Evolutionary conservation across 2,329 filamentous ascomycete genomes (phyloP).

Genomic region (Pestalotiopsis sp.): DNA sequence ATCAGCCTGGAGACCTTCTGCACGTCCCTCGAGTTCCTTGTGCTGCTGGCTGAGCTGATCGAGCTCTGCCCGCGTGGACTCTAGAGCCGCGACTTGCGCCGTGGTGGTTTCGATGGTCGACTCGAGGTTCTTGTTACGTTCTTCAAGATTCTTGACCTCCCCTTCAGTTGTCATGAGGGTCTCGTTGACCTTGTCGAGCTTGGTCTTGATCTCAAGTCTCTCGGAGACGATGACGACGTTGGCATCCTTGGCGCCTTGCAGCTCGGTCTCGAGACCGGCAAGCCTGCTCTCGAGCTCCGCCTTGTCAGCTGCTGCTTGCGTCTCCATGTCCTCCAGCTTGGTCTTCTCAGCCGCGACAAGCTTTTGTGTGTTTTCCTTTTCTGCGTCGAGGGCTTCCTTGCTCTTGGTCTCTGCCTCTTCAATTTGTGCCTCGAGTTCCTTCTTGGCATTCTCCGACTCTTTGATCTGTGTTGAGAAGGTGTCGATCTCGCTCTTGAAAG

Average conservation of each 20-base stretch:
- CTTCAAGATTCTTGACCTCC: conserved; percentile 22
- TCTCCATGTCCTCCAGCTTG: conserved; percentile 9
- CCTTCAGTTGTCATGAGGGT: conserved; percentile 6
- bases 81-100: conserved; percentile 25
- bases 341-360: conserved; percentile 19
- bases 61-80: conserved; percentile 25
- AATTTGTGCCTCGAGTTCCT: conserved; percentile 1
- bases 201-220: conserved; percentile 7
- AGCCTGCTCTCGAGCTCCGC: conserved; percentile 11
- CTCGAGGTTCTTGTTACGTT: conserved; percentile 25
- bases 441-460: conserved; percentile 22
- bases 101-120: conserved; percentile 22
- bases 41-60: conserved; percentile 29
- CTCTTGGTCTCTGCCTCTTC: conserved; percentile 19
- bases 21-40: conserved; percentile 26
- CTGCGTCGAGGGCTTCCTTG: conserved; percentile 18
- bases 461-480: conserved; percentile 29
- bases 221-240: conserved; percentile 12
- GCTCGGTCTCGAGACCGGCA: conserved; percentile 9
- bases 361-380: conserved; percentile 8
- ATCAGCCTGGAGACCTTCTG: conserved; percentile 28
- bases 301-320: conserved; percentile 26
- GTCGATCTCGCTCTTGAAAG: conserved; percentile 31
- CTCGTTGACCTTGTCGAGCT: neutral
- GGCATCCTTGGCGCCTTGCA: conserved; percentile 14